phyloP scores from a whole-genome alignment of 1,284 basidiomycete genomes.

The Hypsizygus ulmarius region DNA sequence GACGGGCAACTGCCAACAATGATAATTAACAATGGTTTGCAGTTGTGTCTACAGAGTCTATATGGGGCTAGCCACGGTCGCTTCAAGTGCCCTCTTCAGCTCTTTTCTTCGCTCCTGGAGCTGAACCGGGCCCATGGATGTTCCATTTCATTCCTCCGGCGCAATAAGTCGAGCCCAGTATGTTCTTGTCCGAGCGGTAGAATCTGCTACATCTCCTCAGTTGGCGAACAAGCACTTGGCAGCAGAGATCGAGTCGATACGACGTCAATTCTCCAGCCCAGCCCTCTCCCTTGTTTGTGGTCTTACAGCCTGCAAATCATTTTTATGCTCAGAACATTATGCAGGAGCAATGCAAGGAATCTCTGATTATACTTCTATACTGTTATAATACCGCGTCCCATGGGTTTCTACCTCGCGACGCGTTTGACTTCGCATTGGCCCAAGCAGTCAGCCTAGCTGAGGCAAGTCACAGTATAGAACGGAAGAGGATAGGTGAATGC shows the following conservation, averaged over 20 bases:
- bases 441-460: slow-evolving; percentile 73
- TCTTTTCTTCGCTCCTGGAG: neutral
- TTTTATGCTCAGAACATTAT: slow-evolving; percentile 14
- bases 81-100: neutral
- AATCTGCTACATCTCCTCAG: slow-evolving; percentile 51
- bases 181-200: slow-evolving; percentile 65
- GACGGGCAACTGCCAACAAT: no score
- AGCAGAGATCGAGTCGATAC: slow-evolving; percentile 56
- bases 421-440: slow-evolving; percentile 64
- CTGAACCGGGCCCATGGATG: slow-evolving; percentile 47
- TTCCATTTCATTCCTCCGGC: slow-evolving; percentile 72
- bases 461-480: slow-evolving; percentile 53
- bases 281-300: slow-evolving; percentile 50
- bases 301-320: slow-evolving; percentile 5
- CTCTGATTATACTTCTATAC: slow-evolving; percentile 64
- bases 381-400: slow-evolving; percentile 54
- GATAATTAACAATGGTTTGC: no score
- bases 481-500: slow-evolving; percentile 65
- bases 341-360: slow-evolving; percentile 60
- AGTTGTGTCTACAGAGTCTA: neutral
- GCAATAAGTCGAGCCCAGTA: slow-evolving; percentile 73
- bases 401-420: slow-evolving; percentile 35
- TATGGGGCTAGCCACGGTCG: no score
- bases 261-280: slow-evolving; percentile 45
- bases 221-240: slow-evolving; percentile 57